Conservation (phyloP, 202 grass and related monocot species). For the Bolboschoenoplectus hybrid region DNA sequence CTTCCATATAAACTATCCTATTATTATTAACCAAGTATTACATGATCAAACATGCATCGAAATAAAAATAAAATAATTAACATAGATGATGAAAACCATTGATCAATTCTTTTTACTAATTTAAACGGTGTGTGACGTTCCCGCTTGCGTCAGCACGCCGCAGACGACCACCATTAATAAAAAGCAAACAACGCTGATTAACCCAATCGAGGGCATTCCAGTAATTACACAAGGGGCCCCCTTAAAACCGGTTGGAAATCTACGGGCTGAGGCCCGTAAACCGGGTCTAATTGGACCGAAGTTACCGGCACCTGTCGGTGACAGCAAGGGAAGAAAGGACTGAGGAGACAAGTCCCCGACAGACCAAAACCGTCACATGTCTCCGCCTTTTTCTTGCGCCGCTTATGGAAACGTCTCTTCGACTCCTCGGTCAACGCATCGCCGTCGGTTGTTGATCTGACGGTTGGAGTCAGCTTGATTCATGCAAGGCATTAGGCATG, state of each 20-base stretch:
- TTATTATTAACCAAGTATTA: neutral
- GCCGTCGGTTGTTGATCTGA: slow-evolving; percentile 7
- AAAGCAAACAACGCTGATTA: neutral
- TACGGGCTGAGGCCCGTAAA: slow-evolving; percentile 37
- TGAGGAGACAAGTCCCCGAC: slow-evolving; percentile 58
- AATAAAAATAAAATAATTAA: no score
- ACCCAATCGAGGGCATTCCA: neutral
- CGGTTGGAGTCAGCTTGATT: neutral
- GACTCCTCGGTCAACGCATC: neutral
- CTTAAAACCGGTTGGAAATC: slow-evolving; percentile 17
- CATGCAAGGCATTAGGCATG: neutral
- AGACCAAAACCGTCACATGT: slow-evolving; percentile 51
- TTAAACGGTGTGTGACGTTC: neutral
- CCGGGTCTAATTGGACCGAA: neutral
- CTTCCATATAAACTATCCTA: neutral
- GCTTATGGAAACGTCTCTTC: slow-evolving; percentile 15
- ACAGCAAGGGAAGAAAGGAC: neutral
- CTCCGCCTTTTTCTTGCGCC: slow-evolving; percentile 8
- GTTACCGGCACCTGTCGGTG: slow-evolving; percentile 24
- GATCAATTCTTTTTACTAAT: neutral
- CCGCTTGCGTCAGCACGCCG: neutral
- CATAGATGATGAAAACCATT: neutral
- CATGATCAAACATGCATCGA: neutral
- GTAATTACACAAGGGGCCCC: slow-evolving; percentile 32
- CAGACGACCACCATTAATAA: neutral